phyloP scores from a whole-genome alignment of 2,329 filamentous ascomycete genomes.

The Epichloe gansuensis region DNA sequence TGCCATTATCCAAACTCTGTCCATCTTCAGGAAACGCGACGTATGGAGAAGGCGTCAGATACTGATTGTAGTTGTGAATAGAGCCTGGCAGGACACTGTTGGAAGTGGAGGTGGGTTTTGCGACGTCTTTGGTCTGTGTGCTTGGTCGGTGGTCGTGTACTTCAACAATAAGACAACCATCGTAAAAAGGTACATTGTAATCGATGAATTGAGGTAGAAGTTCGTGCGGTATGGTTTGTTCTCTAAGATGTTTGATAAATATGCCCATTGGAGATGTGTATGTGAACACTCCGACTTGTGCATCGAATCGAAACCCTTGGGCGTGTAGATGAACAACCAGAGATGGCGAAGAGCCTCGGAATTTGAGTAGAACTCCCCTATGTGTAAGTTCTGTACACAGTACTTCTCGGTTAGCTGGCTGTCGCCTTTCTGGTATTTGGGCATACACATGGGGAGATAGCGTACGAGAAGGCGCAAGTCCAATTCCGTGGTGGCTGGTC shows the following conservation, averaged over 20 bases:
- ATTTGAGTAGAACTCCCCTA: constrained; percentile 72
- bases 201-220: constrained; percentile 66
- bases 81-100: constrained; percentile 61
- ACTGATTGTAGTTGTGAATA: constrained; percentile 84
- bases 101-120: constrained; percentile 36
- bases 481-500: constrained; percentile 21
- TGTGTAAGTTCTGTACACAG: constrained; percentile 51
- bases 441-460: background rate
- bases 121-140: constrained; percentile 44
- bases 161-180: constrained; percentile 88
- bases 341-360: constrained; percentile 61
- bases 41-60: constrained; percentile 79
- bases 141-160: constrained; percentile 75
- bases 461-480: constrained; percentile 41
- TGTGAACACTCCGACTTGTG: constrained; percentile 81
- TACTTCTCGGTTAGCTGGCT: background rate
- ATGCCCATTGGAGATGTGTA: constrained; percentile 88
- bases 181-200: constrained; percentile 70
- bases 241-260: constrained; percentile 62
- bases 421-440: background rate
- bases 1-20: constrained; percentile 21
- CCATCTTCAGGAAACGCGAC: constrained; percentile 58
- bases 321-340: constrained; percentile 75
- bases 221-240: constrained; percentile 75
- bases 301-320: constrained; percentile 82